phyloP scores from a whole-genome alignment of 2,329 filamentous ascomycete species.

The Seiridium unicorne region DNA sequence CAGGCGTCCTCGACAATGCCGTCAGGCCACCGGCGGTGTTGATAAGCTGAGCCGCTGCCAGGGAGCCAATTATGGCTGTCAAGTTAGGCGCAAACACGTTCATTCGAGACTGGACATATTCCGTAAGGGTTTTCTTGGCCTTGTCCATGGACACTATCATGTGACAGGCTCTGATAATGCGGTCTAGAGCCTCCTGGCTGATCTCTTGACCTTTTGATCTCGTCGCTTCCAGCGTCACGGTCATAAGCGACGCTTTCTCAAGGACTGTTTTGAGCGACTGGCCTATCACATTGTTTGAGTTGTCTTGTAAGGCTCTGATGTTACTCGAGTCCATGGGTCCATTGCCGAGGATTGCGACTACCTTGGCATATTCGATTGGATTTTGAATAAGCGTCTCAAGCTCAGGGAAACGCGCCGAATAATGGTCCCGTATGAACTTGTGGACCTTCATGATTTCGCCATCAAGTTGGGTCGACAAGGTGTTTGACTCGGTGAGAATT shows the following conservation, averaged over 20 bases:
- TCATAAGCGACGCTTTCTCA: slow-evolving; percentile 89
- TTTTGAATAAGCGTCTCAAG: slow-evolving; percentile 87
- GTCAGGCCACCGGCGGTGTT: slow-evolving; percentile 89
- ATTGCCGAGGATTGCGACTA: slow-evolving; percentile 90
- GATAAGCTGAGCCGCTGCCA: slow-evolving; percentile 94
- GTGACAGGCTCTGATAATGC: slow-evolving; percentile 75
- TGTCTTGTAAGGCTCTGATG: slow-evolving; percentile 76
- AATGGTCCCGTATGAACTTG: slow-evolving; percentile 95
- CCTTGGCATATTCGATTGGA: slow-evolving; percentile 91
- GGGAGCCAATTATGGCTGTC: slow-evolving; percentile 83
- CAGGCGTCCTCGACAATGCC: slow-evolving; percentile 85
- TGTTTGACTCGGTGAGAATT: slow-evolving; percentile 84
- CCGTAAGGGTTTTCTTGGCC: slow-evolving; percentile 82
- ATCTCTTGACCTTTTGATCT: slow-evolving; percentile 82
- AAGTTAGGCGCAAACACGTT: slow-evolving; percentile 93
- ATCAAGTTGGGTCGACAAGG: slow-evolving; percentile 87
- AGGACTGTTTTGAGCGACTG: slow-evolving; percentile 76
- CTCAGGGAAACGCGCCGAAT: slow-evolving; percentile 90
- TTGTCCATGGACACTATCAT: slow-evolving; percentile 86
- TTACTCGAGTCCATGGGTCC: slow-evolving; percentile 78
- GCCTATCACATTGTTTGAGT: slow-evolving; percentile 75
- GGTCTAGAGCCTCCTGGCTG: slow-evolving; percentile 69
- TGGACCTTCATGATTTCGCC: slow-evolving; percentile 90
- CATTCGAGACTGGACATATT: slow-evolving; percentile 97
- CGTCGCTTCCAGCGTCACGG: slow-evolving; percentile 91